Conservation (phyloP, 331 rosid species). For the Erythrophleum ivorense region DNA sequence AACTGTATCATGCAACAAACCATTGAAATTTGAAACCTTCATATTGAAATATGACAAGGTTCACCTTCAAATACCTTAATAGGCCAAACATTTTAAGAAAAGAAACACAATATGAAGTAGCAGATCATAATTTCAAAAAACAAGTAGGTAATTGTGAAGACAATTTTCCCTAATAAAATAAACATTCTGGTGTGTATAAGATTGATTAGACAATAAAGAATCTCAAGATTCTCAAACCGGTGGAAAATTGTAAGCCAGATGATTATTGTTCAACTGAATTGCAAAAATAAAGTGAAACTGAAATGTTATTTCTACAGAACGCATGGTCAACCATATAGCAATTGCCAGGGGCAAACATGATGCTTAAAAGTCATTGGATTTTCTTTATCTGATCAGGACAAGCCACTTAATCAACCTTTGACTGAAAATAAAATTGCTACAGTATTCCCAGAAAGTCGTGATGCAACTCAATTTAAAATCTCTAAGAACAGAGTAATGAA, state of each 20-base stretch:
- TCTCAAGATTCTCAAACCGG: not conserved
- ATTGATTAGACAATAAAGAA: not conserved
- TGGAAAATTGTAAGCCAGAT: not conserved
- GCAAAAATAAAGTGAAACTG: not conserved
- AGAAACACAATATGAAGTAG: not conserved
- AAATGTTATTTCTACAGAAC: not conserved
- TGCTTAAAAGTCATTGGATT: not conserved
- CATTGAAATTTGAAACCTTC: not conserved
- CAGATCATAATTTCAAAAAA: not conserved
- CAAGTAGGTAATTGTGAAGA: not conserved
- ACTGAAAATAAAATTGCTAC: not conserved
- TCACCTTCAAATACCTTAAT: not conserved
- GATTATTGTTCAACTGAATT: not conserved
- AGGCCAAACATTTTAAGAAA: conserved; percentile 10
- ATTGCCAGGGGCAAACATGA: not conserved
- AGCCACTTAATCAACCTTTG: not conserved
- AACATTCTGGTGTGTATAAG: not conserved
- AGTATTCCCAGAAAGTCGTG: not conserved
- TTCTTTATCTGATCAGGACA: not conserved
- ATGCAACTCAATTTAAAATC: not conserved
- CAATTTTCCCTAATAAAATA: not conserved
- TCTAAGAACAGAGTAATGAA: too few relatives aligned
- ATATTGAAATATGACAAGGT: not conserved
- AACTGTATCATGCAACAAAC: conserved; percentile 59
- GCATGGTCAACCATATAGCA: not conserved